phyloP scores from a whole-genome alignment of 257 asterid species.

The Petunia secreta region DNA sequence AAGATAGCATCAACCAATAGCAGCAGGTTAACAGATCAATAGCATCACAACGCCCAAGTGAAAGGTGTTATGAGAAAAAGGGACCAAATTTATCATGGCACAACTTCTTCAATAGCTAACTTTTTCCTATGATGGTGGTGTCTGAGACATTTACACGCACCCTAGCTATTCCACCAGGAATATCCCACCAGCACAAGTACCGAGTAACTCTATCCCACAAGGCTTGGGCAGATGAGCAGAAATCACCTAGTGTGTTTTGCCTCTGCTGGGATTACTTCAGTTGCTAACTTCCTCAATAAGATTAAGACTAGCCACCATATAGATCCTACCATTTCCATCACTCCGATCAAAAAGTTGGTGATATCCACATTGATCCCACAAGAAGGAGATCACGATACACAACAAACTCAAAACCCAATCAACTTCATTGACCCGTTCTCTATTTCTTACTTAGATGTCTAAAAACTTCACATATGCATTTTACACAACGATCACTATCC shows the following conservation, averaged over 20 bases:
- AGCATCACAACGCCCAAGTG: neutral
- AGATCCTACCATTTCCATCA: neutral
- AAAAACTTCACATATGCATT: neutral
- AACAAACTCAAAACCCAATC: conserved; percentile 15
- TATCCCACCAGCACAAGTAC: no score
- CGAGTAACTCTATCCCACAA: no score
- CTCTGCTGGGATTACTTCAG: no score
- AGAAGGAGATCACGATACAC: conserved; percentile 7
- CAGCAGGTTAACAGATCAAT: neutral
- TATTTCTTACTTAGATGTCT: neutral
- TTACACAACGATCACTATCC: neutral
- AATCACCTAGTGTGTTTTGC: no score
- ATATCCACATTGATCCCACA: neutral
- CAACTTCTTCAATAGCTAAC: conserved; percentile 10
- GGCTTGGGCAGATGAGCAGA: no score
- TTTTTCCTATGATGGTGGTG: neutral
- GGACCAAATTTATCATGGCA: neutral
- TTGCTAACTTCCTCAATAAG: neutral
- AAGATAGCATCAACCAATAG: conserved; percentile 6
- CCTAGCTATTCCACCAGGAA: no score
- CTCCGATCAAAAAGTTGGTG: conserved; percentile 22
- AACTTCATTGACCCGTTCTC: neutral
- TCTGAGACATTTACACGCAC: no score
- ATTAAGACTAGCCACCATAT: neutral
- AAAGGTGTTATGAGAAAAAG: conserved; percentile 19